Evolutionary conservation across 108 stramenopile genomes (phyloP), one percentile per base, ranked within the genome.

Genomic region (Skeletonema menzelii): DNA sequence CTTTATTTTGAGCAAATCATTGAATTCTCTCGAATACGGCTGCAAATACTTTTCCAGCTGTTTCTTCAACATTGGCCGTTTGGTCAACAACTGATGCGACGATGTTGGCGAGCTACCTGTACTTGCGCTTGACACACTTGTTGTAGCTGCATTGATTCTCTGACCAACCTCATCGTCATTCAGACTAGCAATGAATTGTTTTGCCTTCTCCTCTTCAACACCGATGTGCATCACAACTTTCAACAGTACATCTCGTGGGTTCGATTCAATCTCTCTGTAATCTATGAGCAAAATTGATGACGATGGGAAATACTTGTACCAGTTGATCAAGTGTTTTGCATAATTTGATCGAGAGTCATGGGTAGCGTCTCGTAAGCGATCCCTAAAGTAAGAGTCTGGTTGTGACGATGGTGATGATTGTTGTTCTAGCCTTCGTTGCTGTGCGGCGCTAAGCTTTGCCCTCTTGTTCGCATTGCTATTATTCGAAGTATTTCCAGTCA

Each of bases 321-420:
- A 84, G 20, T 78, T 32, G 19, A 55, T 59, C 57, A 87, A 70
- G 40, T 62, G 34, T 0, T 44, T 42, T 31, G 80, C 77, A 72
- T 87, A 81, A 57, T 82, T 65, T 6, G 67, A 69, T 26, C 82
- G 73, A 8, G 55, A 37, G 0, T 67, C 22, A 56, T 83, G 78
- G 2, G 82, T 75, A 35, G 65, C 19, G 24, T 62, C 56, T 12
- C 42, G 42, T 15, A 87, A 62, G 0, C 83, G 65, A 14, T 81
- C 81, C 32, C 84, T 60, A 57, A 75, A 87, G 47, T 84, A 87
- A 2, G 77, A 60, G 30, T 87, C 86, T 24, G 79, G 53, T 47
- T 70, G 68, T 22, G 69, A 67, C 14, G 67, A 71, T 55, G 70
- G 65, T 27, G 77, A 81, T 30, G 77, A 72, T 42, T 82, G 68